Evolutionary conservation across 2,329 filamentous ascomycete genomes (phyloP), one percentile per base, ranked within the genome.

Genomic region (Periglandula ipomoeae): DNA sequence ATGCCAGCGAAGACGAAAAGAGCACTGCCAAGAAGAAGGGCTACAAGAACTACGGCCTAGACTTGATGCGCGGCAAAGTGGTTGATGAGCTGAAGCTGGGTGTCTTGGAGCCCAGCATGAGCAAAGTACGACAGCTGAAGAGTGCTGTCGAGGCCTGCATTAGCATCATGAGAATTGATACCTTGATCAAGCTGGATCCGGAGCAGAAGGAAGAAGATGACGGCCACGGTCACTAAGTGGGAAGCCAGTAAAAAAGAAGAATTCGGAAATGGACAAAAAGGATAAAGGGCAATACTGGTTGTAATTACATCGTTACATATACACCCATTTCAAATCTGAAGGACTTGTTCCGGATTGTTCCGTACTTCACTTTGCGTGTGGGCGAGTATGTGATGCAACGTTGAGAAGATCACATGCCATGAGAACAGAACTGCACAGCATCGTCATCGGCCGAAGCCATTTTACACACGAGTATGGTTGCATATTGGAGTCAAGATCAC

Each of bases 121-220:
- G 91, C 79, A 98, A 98, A 78, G 81, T 98, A 58, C 86, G 91
- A 70, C 93, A 97, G 76, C 76, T 98, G 64, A 98, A 98, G 84
- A 94, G 87, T 70, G 93, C 93, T 24, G 93, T 98, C 44, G 93
- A 98, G 73, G 93, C 93, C 48, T 97, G 93, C 70, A 95, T 98
- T 69, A 87, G 89, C 64, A 97, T 98, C 67, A 97, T 98, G 93
- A 82, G 93, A 62, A 98, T 98, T 65, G 93, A 98, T 74, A 97
- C 93, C 56, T 77, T 98, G 70, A 97, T 98, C 72, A 95, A 95
- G 76, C 74, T 98, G 68, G 93, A 98, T 75, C 90, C 90, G 17
- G 89, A 96, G 74, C 79, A 84, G 74, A 77, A 79, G 63, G 35
- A 30, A 38, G 79, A 82, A 62, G 81, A 81, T 57, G 86, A 95